Percentiles rank a stretch among this genome's conserved stretches.
Evolutionary conservation across 139 green algal genomes (phyloP).

Genomic region (Tetraselmis striata): DNA sequence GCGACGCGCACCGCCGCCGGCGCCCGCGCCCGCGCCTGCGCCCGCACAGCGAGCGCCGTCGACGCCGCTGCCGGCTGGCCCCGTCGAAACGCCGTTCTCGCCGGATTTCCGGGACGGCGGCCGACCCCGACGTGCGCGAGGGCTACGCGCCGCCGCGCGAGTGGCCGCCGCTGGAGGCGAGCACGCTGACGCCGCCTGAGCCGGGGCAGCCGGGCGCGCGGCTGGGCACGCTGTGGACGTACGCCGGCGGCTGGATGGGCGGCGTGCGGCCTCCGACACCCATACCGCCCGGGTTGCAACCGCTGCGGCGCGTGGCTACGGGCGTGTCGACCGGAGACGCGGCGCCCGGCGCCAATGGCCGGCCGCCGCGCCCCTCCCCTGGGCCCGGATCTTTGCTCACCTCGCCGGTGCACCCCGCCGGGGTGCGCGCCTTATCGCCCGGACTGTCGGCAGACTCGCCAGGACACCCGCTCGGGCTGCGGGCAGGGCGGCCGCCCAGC

Average conservation of each 20-base stretch:
- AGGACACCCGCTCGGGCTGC: too few relatives aligned
- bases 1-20: too few relatives aligned
- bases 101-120: too few relatives aligned
- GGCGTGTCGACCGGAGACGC: not conserved
- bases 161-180: not conserved
- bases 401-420: not conserved
- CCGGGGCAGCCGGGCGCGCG: not conserved
- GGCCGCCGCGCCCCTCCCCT: not conserved
- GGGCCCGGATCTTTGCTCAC: not conserved
- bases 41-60: too few relatives aligned
- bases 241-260: not conserved
- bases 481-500: not conserved
- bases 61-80: too few relatives aligned
- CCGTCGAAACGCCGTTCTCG: too few relatives aligned
- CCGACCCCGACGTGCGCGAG: not conserved
- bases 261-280: not conserved
- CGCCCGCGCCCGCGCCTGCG: too few relatives aligned
- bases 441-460: too few relatives aligned
- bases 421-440: not conserved
- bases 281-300: not conserved
- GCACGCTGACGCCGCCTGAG: not conserved
- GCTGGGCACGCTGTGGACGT: not conserved
- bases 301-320: too few relatives aligned
- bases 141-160: not conserved
- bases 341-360: not conserved